Evolutionary conservation across 169 alveolate genomes (phyloP), one percentile per base, ranked within the genome.

Genomic region (Babesia bovis): DNA sequence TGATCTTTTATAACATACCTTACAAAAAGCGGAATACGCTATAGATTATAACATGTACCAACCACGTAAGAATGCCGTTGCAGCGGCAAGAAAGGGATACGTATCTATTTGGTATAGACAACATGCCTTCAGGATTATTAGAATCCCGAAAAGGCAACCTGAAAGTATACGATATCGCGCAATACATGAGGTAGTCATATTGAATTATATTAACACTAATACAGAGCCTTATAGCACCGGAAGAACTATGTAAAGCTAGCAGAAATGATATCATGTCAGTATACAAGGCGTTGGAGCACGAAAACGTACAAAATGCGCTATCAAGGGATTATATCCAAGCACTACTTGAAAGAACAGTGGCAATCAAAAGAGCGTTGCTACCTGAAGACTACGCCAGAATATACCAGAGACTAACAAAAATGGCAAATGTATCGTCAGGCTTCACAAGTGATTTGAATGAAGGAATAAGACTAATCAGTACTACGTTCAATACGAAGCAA

Each of bases 371-470:
- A 32, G 38, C 75, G 19, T 61, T 77, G 35, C 42, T 77, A 5
- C 86, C 86, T 25, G 82, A 57, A 41, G 86, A 77, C 41, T 67
- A 67, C 23, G 63, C 79, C 0, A 41, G 32, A 21, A 42, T 77
- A 19, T 68, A 66, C 42, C 12, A 15, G 15, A 1, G 47, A 9
- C 51, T 77, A 4, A 6, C 63, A 50, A 17, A 38, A 32, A 15
- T 65, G 21, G 61, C 76, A 0, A 36, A 47, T 23, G 49, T 28
- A 1, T 33, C 61, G 0, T 26, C 55, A 4, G 85, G 71, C 25
- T 63, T 32, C 35, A 69, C 58, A 9, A 41, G 36, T 38, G 51
- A 33, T 5, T 35, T 77, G 38, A 67, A 66, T 55, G 61, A 40
- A 28, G 75, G 74, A 17, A 51, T 77, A 25, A 51, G 75, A 21